Evolutionary conservation across 768 basidiomycete genomes (phyloP).

Genomic region (Lactifluus pinguis): DNA sequence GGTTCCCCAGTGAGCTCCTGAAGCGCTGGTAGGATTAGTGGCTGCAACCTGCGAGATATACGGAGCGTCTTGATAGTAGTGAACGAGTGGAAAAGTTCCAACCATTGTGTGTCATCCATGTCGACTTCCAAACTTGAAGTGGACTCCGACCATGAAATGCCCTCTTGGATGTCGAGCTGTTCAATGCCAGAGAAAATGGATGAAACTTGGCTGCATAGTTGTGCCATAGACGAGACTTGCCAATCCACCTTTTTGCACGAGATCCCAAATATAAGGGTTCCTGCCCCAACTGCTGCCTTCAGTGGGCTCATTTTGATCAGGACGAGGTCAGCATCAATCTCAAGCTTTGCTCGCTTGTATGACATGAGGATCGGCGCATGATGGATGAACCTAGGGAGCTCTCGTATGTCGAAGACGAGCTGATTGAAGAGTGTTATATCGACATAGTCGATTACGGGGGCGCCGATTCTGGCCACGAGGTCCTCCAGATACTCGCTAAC

Average conservation of each 20-base stretch:
- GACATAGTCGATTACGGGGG: background rate
- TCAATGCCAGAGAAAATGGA: background rate
- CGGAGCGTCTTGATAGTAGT: too few relatives aligned
- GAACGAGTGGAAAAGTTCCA: background rate
- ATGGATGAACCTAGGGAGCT: background rate
- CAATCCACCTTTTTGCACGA: background rate
- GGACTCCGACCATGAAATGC: background rate
- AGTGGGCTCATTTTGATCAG: background rate
- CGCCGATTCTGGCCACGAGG: background rate
- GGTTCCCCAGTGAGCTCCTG: too few relatives aligned
- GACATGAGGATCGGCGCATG: background rate
- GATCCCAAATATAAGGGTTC: background rate
- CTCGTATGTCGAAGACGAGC: background rate
- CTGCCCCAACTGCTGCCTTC: background rate
- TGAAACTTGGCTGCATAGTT: background rate
- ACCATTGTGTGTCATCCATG: background rate
- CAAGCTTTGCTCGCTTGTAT: background rate
- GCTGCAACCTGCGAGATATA: too few relatives aligned
- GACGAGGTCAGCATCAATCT: background rate
- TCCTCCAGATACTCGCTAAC: slow-evolving; percentile 1
- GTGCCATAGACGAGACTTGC: background rate
- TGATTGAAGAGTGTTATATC: background rate
- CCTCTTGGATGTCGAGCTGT: background rate
- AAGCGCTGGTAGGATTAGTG: too few relatives aligned
- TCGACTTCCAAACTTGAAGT: background rate